phyloP scores from a whole-genome alignment of 73 alveolate genomes.

The Tetrahymena thermophila region DNA sequence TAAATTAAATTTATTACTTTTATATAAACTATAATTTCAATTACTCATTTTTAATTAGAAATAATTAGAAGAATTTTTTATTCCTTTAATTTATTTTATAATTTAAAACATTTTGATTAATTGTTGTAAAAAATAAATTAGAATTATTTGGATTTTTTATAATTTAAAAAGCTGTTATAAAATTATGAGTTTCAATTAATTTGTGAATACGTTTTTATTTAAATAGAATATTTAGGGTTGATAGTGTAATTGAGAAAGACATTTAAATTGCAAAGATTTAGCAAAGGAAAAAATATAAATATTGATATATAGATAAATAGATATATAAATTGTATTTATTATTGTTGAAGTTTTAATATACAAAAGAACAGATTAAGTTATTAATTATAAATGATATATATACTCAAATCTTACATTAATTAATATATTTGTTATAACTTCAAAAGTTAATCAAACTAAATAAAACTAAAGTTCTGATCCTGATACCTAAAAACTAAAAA shows the following conservation, averaged over 20 bases:
- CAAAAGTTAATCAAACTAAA: neutral
- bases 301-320: too few relatives aligned
- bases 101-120: too few relatives aligned
- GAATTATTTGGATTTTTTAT: neutral
- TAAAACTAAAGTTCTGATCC: neutral
- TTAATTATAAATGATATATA: too few relatives aligned
- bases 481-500: too few relatives aligned
- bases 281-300: neutral
- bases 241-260: neutral
- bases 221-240: neutral
- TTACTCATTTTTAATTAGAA: too few relatives aligned
- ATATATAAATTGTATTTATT: neutral
- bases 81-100: too few relatives aligned
- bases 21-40: too few relatives aligned
- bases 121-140: too few relatives aligned
- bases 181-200: neutral
- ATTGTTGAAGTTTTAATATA: neutral
- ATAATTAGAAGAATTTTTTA: too few relatives aligned
- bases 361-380: neutral
- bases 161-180: neutral
- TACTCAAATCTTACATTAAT: neutral
- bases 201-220: neutral
- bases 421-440: neutral
- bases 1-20: too few relatives aligned
- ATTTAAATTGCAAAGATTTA: neutral